These are phyloP conservation scores for Coniella lustricola DNA, from an alignment of 2,329 filamentous ascomycete species.

Conservation along the genomic window DNA sequence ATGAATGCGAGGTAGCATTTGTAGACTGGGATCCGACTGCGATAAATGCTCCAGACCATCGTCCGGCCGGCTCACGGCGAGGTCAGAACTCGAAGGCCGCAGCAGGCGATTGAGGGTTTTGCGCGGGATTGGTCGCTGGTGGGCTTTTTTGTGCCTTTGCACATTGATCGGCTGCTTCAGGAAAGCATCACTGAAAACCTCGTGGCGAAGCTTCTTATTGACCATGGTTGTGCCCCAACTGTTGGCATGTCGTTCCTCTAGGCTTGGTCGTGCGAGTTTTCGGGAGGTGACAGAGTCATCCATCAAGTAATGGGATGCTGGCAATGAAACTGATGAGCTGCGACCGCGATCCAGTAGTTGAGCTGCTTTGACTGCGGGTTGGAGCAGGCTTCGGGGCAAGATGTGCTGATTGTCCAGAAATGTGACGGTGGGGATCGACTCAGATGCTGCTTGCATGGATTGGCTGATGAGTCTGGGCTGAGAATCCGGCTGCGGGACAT, in stretches of 20 bases:
- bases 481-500: constrained; percentile 19
- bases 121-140: constrained; percentile 58
- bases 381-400: constrained; percentile 75
- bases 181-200: constrained; percentile 90
- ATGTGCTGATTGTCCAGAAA: constrained; percentile 94
- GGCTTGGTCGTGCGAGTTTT: constrained; percentile 28
- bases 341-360: constrained; percentile 27
- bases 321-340: constrained; percentile 29
- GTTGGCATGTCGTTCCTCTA: constrained; percentile 52
- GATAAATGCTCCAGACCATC: constrained; percentile 3
- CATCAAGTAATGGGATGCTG: constrained; percentile 18
- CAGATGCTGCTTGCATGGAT: constrained; percentile 59
- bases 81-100: constrained; percentile 39
- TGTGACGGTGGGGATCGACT: constrained; percentile 78
- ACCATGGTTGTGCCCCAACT: constrained; percentile 90
- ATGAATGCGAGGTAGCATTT: constrained; percentile 12
- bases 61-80: constrained; percentile 25
- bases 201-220: constrained; percentile 79
- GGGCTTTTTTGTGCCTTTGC: constrained; percentile 67
- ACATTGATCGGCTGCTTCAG: constrained; percentile 74
- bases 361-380: constrained; percentile 38
- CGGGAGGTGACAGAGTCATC: constrained; percentile 9
- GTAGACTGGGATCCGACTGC: not conserved
- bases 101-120: constrained; percentile 39
- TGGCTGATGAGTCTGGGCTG: constrained; percentile 56